These are phyloP conservation scores for Yarrowia deformans DNA, from an alignment of 805 yeast species.

Conservation along the genomic window DNA sequence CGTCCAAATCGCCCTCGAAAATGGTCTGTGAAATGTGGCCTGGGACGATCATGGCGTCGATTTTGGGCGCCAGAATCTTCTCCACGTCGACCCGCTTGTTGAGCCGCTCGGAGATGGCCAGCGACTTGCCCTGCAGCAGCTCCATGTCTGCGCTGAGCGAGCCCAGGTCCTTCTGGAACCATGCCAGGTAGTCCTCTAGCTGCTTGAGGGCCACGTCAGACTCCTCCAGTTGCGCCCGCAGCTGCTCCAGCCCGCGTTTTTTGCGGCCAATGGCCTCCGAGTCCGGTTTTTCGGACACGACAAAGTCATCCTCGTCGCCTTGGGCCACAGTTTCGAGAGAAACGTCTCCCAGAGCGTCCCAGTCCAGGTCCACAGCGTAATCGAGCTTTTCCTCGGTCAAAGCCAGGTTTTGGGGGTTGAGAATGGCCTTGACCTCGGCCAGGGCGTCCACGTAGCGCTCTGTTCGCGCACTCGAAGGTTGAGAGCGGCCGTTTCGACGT, in stretches of 20 bases:
- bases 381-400: slow-evolving; percentile 1
- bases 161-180: slow-evolving; percentile 66
- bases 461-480: neutral
- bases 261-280: slow-evolving; percentile 29
- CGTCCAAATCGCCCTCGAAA: slow-evolving; percentile 62
- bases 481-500: slow-evolving; percentile 26
- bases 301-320: slow-evolving; percentile 11
- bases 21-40: slow-evolving; percentile 71
- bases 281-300: slow-evolving; percentile 20
- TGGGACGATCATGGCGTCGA: slow-evolving; percentile 76
- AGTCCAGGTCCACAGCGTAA: slow-evolving; percentile 12
- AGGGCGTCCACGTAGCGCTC: slow-evolving; percentile 33
- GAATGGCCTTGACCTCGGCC: slow-evolving; percentile 27
- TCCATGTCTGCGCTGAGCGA: slow-evolving; percentile 67
- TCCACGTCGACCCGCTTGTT: slow-evolving; percentile 59
- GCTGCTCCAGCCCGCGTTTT: slow-evolving; percentile 40
- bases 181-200: slow-evolving; percentile 59
- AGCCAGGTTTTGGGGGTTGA: slow-evolving; percentile 28
- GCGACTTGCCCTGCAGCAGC: slow-evolving; percentile 62
- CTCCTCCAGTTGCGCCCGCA: slow-evolving; percentile 40
- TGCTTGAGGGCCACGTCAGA: slow-evolving; percentile 53
- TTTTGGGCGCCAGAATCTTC: slow-evolving; percentile 70
- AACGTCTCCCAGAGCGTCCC: slow-evolving; percentile 17
- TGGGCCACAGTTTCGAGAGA: slow-evolving; percentile 19
- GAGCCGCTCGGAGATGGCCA: slow-evolving; percentile 57